These are phyloP conservation scores for Backusella psychrophila DNA, from an alignment of 192 early-diverging fungal genomes.

Conservation along the genomic window DNA sequence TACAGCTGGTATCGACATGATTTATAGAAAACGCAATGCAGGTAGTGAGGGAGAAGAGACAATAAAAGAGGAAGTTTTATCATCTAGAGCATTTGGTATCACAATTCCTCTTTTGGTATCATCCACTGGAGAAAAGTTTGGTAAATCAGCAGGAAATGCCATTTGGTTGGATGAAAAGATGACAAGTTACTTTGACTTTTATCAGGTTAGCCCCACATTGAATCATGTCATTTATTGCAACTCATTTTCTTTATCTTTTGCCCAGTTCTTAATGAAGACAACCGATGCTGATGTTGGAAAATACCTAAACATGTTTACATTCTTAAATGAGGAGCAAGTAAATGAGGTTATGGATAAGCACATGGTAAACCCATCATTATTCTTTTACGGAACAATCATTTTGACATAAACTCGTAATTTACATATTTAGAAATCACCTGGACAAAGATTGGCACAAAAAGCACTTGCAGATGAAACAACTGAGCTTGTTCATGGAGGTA, in stretches of 20 bases:
- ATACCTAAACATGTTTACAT: slow-evolving; percentile 81
- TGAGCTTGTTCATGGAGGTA: slow-evolving; percentile 85
- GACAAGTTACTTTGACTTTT: slow-evolving; percentile 86
- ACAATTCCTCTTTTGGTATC: slow-evolving; percentile 88
- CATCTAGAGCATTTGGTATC: slow-evolving; percentile 66
- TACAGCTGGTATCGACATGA: slow-evolving; percentile 88
- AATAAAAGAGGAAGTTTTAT: slow-evolving; percentile 23
- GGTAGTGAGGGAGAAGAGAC: slow-evolving; percentile 11
- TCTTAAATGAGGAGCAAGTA: slow-evolving; percentile 66
- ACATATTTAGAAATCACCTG: slow-evolving; percentile 48
- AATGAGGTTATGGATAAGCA: slow-evolving; percentile 60
- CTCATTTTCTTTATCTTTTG: not conserved
- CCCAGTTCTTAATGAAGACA: slow-evolving; percentile 82
- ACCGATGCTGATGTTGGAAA: slow-evolving; percentile 76
- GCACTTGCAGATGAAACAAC: slow-evolving; percentile 82
- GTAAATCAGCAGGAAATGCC: slow-evolving; percentile 95
- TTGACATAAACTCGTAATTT: not conserved
- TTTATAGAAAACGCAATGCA: slow-evolving; percentile 40
- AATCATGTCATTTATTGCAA: not conserved
- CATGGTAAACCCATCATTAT: slow-evolving; percentile 38
- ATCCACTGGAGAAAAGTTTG: slow-evolving; percentile 93
- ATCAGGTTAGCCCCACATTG: slow-evolving; percentile 63
- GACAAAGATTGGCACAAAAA: slow-evolving; percentile 71
- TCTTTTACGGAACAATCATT: not conserved
- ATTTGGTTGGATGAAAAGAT: slow-evolving; percentile 85